phyloP scores from a whole-genome alignment of 2,329 filamentous ascomycete species.

The Bipolaris sorokiniana region DNA sequence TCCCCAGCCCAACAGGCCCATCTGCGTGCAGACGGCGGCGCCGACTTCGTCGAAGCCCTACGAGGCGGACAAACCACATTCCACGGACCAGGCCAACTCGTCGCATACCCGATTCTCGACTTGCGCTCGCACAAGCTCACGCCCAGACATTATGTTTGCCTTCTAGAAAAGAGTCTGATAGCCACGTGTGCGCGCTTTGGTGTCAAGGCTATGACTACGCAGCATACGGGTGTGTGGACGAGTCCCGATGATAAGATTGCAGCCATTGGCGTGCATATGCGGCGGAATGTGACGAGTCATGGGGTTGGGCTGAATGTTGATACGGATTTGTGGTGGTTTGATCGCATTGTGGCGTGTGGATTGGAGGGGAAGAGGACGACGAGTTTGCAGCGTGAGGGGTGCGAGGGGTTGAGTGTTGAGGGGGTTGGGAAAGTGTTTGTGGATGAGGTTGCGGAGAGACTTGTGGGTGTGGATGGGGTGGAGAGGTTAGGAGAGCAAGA shows the following conservation, averaged over 20 bases:
- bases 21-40: conserved; percentile 52
- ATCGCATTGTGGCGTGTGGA: conserved; percentile 88
- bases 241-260: conserved; percentile 72
- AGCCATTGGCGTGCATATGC: conserved; percentile 88
- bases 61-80: conserved; percentile 93
- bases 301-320: conserved; percentile 82
- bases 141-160: conserved; percentile 76
- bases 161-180: conserved; percentile 79
- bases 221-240: conserved; percentile 84
- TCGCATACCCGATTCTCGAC: conserved; percentile 92
- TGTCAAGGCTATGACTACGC: conserved; percentile 67
- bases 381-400: conserved; percentile 67
- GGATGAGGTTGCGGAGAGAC: conserved; percentile 43
- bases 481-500: conserved; percentile 25
- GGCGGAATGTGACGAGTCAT: conserved; percentile 81
- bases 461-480: conserved; percentile 31
- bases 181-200: conserved; percentile 66
- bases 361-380: conserved; percentile 79
- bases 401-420: conserved; percentile 44
- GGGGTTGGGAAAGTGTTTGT: conserved; percentile 52
- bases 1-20: conserved; percentile 53
- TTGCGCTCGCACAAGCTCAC: conserved; percentile 71
- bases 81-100: conserved; percentile 90
- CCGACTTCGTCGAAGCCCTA: conserved; percentile 72
- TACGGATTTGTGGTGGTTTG: conserved; percentile 68